Conservation (phyloP, 2,329 filamentous ascomycete genomes). For the Paracorniculantispora psalliotae region DNA sequence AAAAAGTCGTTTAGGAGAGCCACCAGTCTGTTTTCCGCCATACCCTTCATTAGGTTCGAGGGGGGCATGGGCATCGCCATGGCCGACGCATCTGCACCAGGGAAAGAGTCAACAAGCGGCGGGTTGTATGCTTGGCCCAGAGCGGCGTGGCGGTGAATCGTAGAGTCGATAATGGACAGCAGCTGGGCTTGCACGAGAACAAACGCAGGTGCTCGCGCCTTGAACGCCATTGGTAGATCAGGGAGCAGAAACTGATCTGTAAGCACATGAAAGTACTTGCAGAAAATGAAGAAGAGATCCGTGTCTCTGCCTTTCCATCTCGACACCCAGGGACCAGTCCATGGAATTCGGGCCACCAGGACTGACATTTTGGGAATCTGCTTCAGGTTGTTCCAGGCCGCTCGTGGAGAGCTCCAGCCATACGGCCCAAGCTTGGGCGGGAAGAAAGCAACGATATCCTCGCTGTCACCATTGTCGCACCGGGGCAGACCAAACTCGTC, state of each 20-base stretch:
- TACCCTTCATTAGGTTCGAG: slow-evolving; percentile 66
- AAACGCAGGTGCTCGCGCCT: slow-evolving; percentile 67
- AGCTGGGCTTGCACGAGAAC: slow-evolving; percentile 79
- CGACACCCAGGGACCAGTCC: slow-evolving; percentile 79
- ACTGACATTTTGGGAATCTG: slow-evolving; percentile 61
- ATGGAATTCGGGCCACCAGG: slow-evolving; percentile 67
- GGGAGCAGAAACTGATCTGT: slow-evolving; percentile 65
- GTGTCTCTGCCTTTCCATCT: slow-evolving; percentile 85
- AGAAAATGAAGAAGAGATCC: slow-evolving; percentile 86
- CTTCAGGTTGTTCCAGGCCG: slow-evolving; percentile 53
- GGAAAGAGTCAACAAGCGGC: slow-evolving; percentile 39
- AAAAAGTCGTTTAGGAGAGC: slow-evolving; percentile 79
- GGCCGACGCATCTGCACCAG: slow-evolving; percentile 60
- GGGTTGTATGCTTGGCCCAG: slow-evolving; percentile 39
- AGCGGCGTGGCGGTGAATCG: slow-evolving; percentile 69
- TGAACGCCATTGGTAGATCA: slow-evolving; percentile 47
- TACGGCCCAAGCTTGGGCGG: slow-evolving; percentile 58
- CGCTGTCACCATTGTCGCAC: slow-evolving; percentile 50
- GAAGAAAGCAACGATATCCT: slow-evolving; percentile 64
- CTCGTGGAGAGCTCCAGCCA: slow-evolving; percentile 50
- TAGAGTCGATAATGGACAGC: slow-evolving; percentile 72
- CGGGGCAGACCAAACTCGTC: slow-evolving; percentile 63
- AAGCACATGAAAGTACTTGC: slow-evolving; percentile 80
- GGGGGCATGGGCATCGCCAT: slow-evolving; percentile 59
- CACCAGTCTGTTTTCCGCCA: slow-evolving; percentile 85